phyloP scores from a whole-genome alignment of 352 stramenopile species.

The Phytophthora aleatoria region DNA sequence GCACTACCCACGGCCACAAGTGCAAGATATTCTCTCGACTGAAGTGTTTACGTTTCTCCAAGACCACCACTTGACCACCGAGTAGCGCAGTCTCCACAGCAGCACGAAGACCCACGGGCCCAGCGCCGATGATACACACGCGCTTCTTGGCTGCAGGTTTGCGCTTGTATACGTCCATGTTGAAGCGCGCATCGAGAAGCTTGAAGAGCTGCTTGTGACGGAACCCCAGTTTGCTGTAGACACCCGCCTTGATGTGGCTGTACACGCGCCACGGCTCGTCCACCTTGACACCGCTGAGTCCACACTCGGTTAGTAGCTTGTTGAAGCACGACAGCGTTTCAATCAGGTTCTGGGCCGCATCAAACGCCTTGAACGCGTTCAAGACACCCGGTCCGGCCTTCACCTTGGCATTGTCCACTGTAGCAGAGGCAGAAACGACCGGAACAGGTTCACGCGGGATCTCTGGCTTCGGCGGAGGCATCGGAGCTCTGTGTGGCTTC shows the following conservation, averaged over 20 bases:
- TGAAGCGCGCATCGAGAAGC: slow-evolving; percentile 62
- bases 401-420: slow-evolving; percentile 46
- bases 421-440: slow-evolving; percentile 20
- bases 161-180: slow-evolving; percentile 55
- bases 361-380: slow-evolving; percentile 70
- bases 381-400: slow-evolving; percentile 45
- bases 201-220: slow-evolving; percentile 82
- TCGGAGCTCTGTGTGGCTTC: slow-evolving; percentile 15
- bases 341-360: slow-evolving; percentile 64
- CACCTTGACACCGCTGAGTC: slow-evolving; percentile 55
- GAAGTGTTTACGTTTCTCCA: slow-evolving; percentile 86
- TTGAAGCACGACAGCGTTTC: slow-evolving; percentile 64
- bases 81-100: slow-evolving; percentile 77
- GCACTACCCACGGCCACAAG: slow-evolving; percentile 84
- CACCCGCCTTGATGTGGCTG: slow-evolving; percentile 61
- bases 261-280: slow-evolving; percentile 65
- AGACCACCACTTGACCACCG: slow-evolving; percentile 69
- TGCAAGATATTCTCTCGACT: slow-evolving; percentile 87
- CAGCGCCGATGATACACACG: slow-evolving; percentile 78
- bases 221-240: slow-evolving; percentile 70
- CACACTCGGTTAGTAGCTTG: slow-evolving; percentile 56
- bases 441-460: slow-evolving; percentile 27
- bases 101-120: slow-evolving; percentile 73
- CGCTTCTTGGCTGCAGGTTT: slow-evolving; percentile 69
- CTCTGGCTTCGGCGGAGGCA: slow-evolving; percentile 21